Percentiles rank a stretch among this genome's conserved stretches.
Evolutionary conservation across 805 yeast species (phyloP).

Genomic region (Hanseniaspora meyeri): DNA sequence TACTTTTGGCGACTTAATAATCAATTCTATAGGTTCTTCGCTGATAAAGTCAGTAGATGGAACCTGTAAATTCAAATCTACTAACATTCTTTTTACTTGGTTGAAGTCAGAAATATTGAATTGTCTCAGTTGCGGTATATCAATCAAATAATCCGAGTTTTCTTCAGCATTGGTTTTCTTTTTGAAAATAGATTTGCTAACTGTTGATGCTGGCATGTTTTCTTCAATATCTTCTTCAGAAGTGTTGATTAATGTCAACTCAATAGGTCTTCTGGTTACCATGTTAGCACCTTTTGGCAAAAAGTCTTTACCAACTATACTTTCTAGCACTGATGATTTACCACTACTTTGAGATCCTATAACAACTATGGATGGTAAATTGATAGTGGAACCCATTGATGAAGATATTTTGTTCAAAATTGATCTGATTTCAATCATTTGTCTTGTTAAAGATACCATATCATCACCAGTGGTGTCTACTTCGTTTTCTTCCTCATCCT

Average conservation of each 20-base stretch:
- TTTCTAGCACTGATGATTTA: slow-evolving; percentile 87
- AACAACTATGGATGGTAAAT: slow-evolving; percentile 88
- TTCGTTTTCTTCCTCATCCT: slow-evolving; percentile 40
- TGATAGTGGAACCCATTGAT: slow-evolving; percentile 42
- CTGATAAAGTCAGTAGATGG: slow-evolving; percentile 77
- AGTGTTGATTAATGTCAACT: slow-evolving; percentile 78
- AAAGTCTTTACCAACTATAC: slow-evolving; percentile 96
- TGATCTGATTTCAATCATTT: slow-evolving; percentile 90
- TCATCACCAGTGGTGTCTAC: slow-evolving; percentile 57
- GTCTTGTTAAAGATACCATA: slow-evolving; percentile 79
- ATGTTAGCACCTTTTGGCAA: slow-evolving; percentile 93
- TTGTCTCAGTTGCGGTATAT: slow-evolving; percentile 80
- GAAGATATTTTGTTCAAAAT: slow-evolving; percentile 57
- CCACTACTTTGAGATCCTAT: slow-evolving; percentile 97
- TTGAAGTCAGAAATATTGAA: slow-evolving; percentile 74
- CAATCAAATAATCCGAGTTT: slow-evolving; percentile 65
- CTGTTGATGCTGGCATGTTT: background rate
- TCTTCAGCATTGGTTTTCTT: slow-evolving; percentile 4
- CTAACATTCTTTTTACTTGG: slow-evolving; percentile 75
- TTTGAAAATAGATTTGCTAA: background rate
- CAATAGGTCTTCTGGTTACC: slow-evolving; percentile 97
- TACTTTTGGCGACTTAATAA: slow-evolving; percentile 77
- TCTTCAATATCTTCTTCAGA: slow-evolving; percentile 32
- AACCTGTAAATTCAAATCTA: slow-evolving; percentile 85
- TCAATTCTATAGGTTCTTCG: slow-evolving; percentile 84